Conservation (phyloP, 805 yeast species). For the Middelhovenomyces tepae region DNA sequence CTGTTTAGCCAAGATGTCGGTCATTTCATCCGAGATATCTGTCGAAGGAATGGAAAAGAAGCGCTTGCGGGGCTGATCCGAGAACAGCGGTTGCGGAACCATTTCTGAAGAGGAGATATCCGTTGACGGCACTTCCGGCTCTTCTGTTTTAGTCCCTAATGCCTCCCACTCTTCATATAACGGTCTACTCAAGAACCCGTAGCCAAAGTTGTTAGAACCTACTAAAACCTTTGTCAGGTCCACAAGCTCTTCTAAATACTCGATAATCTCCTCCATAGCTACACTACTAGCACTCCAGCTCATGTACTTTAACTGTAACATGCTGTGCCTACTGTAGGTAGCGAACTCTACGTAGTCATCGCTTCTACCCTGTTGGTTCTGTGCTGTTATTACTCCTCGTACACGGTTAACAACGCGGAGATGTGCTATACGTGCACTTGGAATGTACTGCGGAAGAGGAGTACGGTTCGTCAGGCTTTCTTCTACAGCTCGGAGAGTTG, state of each 20-base stretch:
- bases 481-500: conserved; percentile 35
- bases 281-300: conserved; percentile 46
- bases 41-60: too few species aligned
- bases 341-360: conserved; percentile 5
- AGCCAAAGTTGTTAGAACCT: conserved; percentile 42
- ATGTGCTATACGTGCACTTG: conserved; percentile 42
- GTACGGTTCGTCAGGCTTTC: conserved; percentile 36
- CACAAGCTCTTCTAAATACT: conserved; percentile 39
- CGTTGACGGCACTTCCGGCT: conserved; percentile 1
- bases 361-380: neutral
- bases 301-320: conserved; percentile 29
- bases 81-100: too few species aligned
- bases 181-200: conserved; percentile 43
- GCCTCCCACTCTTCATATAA: conserved; percentile 19
- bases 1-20: too few species aligned
- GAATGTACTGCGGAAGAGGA: conserved; percentile 43
- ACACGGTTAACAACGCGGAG: conserved; percentile 37
- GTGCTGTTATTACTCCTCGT: conserved; percentile 23
- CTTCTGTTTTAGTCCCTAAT: conserved; percentile 2
- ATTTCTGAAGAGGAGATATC: too few species aligned
- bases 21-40: too few species aligned
- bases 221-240: conserved; percentile 35
- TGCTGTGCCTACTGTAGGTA: conserved; percentile 5
- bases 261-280: conserved; percentile 42
- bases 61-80: too few species aligned